Base-by-base conservation (phyloP, 2,329 filamentous ascomycete species). In the Fusarium hostae region DNA sequence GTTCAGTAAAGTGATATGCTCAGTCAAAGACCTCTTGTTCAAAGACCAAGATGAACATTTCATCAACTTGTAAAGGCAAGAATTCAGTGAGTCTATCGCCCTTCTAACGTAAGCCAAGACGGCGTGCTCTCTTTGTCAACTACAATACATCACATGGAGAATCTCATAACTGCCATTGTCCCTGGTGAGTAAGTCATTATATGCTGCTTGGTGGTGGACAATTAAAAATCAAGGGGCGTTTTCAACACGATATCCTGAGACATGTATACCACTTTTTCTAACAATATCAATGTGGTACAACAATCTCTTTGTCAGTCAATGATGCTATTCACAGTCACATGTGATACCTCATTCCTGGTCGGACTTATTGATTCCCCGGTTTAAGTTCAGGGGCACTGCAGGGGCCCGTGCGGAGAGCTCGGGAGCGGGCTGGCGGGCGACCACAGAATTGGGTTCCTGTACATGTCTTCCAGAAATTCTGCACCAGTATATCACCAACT, bases 311-410 rank as follows among this genome's bases (percentile, higher is more conserved):
- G 20, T 59, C 22, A 34, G 12, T 24, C 18, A 48, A 48, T 62
- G 35, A 67, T 54, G 47, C 41, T 67, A 67, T 54, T 66, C 62
- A 26, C 40, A 62, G 24, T 66, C 30, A 62, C 64, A 67, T 67
- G 64, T 67, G 64, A 67, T 61, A 52, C 50, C 47, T 35, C 26
- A 41, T 40, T 51, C 18, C 44, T 20, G 44, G 11, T 41, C 64
- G 65, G 65, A 68, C 39, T 68, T 68, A 68, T 47, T 68, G 65
- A 68, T 68, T 68, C 50, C 63, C 70, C 70, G 70, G 34, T 32
- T 57, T 52, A 39, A 52, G 48, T 52, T 73, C 67, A 73, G 71
- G 70, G 71, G 71, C 40, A 59, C 12, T 50, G 22, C 47, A 65
- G 57, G 56, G 57, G 66, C 41, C 70, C 56, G 66, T 73, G 63